A percentile compares a stretch with the other conserved stretches of the same genome.
phyloP scores from a whole-genome alignment of 306 rosid species.

The Acacia melanoxylon region DNA sequence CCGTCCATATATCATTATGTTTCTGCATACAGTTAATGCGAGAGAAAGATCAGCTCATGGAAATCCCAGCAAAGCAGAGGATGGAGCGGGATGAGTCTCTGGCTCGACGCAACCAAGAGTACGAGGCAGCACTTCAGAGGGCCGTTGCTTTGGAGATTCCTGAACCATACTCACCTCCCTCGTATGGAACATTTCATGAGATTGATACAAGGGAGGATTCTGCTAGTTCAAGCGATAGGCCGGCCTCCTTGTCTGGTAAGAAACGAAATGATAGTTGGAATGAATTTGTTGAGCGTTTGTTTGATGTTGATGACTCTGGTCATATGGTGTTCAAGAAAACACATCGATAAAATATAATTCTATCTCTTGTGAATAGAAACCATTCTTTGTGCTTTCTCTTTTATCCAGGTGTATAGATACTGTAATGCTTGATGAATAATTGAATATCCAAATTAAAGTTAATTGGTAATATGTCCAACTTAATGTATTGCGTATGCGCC shows the following conservation, averaged over 20 bases:
- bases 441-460: background rate
- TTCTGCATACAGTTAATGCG: conserved; percentile 63
- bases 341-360: conserved; percentile 3
- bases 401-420: background rate
- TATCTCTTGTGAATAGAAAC: background rate
- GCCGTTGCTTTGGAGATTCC: conserved; percentile 81
- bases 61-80: conserved; percentile 67
- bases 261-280: conserved; percentile 70
- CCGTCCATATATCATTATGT: conserved; percentile 1
- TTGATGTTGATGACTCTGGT: conserved; percentile 76
- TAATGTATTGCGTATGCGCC: background rate
- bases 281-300: conserved; percentile 65
- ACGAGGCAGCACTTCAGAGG: conserved; percentile 74
- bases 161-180: conserved; percentile 57
- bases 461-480: background rate
- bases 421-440: background rate
- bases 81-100: conserved; percentile 67
- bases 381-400: background rate
- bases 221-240: conserved; percentile 36
- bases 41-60: conserved; percentile 58
- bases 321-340: conserved; percentile 73
- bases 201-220: conserved; percentile 62
- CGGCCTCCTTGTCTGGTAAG: conserved; percentile 29
- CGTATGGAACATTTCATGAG: conserved; percentile 81
- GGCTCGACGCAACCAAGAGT: conserved; percentile 67